These are phyloP conservation scores for Betula pendula DNA, from an alignment of 306 rosid genomes.

Conservation along the genomic window DNA sequence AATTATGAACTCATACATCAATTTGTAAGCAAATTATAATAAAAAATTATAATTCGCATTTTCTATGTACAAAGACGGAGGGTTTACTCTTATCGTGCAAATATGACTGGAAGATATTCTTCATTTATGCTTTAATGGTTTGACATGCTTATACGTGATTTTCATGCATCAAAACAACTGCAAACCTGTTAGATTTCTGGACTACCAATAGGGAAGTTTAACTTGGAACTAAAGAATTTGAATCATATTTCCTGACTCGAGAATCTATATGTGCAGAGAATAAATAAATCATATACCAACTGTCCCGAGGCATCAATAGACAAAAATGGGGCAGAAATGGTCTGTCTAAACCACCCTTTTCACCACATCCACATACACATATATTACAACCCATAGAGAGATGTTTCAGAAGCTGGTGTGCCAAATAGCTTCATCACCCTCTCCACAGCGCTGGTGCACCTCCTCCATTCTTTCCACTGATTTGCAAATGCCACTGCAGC, in stretches of 20 bases:
- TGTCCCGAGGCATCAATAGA: constrained; percentile 32
- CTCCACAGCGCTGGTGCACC: constrained; percentile 60
- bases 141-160: background rate
- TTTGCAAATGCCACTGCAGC: constrained; percentile 68
- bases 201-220: background rate
- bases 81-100: background rate
- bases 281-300: constrained; percentile 40
- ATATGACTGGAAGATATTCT: background rate
- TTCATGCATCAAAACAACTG: background rate
- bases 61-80: no score
- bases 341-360: constrained; percentile 10
- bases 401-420: constrained; percentile 49
- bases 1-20: no score
- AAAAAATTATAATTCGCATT: no score
- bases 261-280: constrained; percentile 28
- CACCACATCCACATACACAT: constrained; percentile 19
- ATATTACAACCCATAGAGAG: constrained; percentile 20
- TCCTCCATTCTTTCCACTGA: constrained; percentile 68
- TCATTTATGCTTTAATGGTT: background rate
- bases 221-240: constrained; percentile 2
- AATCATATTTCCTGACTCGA: background rate
- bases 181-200: background rate
- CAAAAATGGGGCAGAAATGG: constrained; percentile 44
- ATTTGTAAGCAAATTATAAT: no score
- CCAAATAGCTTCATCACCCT: constrained; percentile 64